Evolutionary conservation across 129 eudicot genomes (phyloP), one percentile per base, ranked within the genome.

Genomic region (Flaveria bidentis): DNA sequence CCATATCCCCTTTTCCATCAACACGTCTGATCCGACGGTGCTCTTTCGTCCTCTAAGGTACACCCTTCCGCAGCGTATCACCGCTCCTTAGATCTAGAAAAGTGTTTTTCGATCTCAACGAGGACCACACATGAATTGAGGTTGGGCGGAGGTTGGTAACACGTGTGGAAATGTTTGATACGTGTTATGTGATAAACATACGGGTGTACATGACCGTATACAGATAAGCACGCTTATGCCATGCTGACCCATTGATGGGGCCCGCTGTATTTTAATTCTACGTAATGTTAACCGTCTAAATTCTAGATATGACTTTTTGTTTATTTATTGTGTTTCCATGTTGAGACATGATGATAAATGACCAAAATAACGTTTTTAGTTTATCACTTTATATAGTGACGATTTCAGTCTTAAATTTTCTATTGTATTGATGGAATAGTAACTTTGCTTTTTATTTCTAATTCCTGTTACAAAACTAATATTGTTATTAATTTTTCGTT

Each of bases 61-160:
- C 75, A 67, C 75, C 75, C 75, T 77, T 69, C 69, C 81, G 9
- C 33, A 77, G 60, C 8, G 17, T 68, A 68, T 46, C 67, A 20
- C 0, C 9, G 2, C 64, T 16, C 23, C 20, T n/a, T 75, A 17
- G 36, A 51, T 65, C 69, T 42, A 23, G 55, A 45, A 30, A 53
- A 13, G 1, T 60, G 16, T 26, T 26, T 22, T 26, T 25, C 5
- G 41, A 61, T 4, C 3, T 61, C 3, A 25, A 25, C 67, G 42
- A 61, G 67, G 67, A 26, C 41, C 8, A 4, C 16, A 6, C 18
- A 14, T 13, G 6, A 12, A 23, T 26, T 26, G 10, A 18, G 14
- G 33, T n/a, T n/a, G n/a, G n/a, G n/a, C n/a, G n/a, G n/a, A n/a
- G n/a, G n/a, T 1, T n/a, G 13, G 11, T 64, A 49, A 76, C 72